These are phyloP conservation scores for Lentinula sp. DNA, from an alignment of 768 basidiomycete genomes.

Conservation along the genomic window DNA sequence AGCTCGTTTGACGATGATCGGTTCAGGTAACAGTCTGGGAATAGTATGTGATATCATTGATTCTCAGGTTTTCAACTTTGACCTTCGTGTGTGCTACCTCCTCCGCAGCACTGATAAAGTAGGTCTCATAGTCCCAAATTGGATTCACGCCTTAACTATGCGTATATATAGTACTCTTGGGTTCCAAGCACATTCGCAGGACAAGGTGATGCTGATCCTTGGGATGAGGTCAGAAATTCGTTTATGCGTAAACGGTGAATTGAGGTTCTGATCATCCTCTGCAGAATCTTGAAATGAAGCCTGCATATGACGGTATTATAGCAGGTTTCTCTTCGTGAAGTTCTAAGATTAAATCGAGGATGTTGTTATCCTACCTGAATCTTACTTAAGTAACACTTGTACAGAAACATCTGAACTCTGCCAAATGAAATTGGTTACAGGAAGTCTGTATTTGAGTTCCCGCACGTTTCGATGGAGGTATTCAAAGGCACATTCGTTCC, in stretches of 20 bases:
- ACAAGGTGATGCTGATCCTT: constrained; percentile 32
- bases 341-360: neutral
- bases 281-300: constrained; percentile 35
- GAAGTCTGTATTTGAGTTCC: too few species aligned
- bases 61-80: neutral
- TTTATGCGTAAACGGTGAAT: neutral
- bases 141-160: neutral
- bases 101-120: constrained; percentile 7
- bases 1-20: neutral
- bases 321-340: constrained; percentile 21
- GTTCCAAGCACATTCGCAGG: constrained; percentile 31
- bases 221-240: constrained; percentile 25
- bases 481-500: too few species aligned
- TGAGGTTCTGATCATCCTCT: constrained; percentile 9
- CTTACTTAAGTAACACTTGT: too few species aligned
- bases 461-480: too few species aligned
- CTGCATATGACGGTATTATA: constrained; percentile 41
- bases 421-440: too few species aligned
- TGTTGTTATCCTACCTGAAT: neutral
- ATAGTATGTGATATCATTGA: neutral
- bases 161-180: constrained; percentile 29
- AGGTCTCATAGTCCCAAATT: neutral
- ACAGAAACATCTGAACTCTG: too few species aligned
- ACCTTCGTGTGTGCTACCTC: neutral
- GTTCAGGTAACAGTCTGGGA: constrained; percentile 7